A percentile compares a stretch with the other conserved stretches of the same genome.
These are phyloP conservation scores for Teunomyces funiuensis DNA, from an alignment of 805 yeast genomes.

Conservation along the genomic window DNA sequence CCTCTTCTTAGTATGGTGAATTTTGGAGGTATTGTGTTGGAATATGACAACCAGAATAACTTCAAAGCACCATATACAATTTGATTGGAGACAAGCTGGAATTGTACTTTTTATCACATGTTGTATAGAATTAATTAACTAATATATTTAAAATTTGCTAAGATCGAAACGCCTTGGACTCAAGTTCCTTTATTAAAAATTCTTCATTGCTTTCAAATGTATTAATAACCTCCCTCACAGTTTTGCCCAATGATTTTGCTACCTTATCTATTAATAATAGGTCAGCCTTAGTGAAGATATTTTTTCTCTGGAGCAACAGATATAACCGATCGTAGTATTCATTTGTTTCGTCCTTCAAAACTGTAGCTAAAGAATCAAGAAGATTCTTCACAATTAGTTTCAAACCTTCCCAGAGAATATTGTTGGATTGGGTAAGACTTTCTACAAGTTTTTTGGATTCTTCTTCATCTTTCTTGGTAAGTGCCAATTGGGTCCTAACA, in stretches of 20 bases:
- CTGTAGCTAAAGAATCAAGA: neutral
- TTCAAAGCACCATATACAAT: neutral
- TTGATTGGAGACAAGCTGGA: conserved; percentile 1
- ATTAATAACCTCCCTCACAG: neutral
- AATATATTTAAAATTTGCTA: neutral
- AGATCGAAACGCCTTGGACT: neutral
- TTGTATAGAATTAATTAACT: neutral
- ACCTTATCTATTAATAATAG: neutral
- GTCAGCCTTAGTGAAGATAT: neutral
- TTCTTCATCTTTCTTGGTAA: neutral
- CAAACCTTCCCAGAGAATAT: neutral
- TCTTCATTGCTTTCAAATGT: conserved; percentile 4
- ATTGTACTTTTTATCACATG: neutral
- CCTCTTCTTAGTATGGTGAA: conserved; percentile 12
- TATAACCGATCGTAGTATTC: neutral
- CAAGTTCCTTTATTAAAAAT: neutral
- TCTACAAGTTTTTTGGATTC: neutral
- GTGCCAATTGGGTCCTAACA: neutral
- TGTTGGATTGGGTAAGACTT: neutral
- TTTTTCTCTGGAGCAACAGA: conserved; percentile 1
- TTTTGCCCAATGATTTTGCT: neutral
- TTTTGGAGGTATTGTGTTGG: conserved; percentile 18
- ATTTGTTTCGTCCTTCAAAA: conserved; percentile 3
- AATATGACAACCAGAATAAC: conserved; percentile 6
- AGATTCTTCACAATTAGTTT: neutral